Evolutionary conservation across 192 early-diverging fungal genomes (phyloP), one percentile per base, ranked within the genome.

Genomic region (Gryganskiella cystojenkinii): DNA sequence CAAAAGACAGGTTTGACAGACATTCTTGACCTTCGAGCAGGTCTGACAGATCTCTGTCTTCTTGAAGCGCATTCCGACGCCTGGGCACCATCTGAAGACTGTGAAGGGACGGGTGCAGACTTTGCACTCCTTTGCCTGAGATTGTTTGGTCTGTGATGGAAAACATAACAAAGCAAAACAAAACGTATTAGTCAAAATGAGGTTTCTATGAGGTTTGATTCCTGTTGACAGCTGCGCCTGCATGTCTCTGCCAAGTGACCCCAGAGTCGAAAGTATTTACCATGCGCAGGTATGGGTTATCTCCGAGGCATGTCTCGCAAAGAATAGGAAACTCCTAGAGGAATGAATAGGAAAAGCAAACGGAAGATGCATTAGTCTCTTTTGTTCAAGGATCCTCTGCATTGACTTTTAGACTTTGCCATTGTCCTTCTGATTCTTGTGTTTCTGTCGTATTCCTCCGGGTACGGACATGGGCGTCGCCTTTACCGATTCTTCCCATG

Each of bases 201-300:
- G 6, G 6, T 0, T 35, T 13, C 17, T 31, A 47, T 24, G 31
- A 40, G 5, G 37, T 5, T 40, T 13, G 37, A 9, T 40, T 13
- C 13, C 13, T 5, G 37, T 40, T 13, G 37, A 22, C 15, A 6
- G 13, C 7, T 3, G 28, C 33, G 25, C 45, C 28, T 2, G 45
- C 35, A 34, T 55, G 63, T 45, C 33, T 6, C 42, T 61, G 44
- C 19, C 2, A 37, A 17, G 6, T 50, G n/a, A n/a, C n/a, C 28
- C n/a, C 15, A 20, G 9, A 40, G 14, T 25, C 20, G 20, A n/a
- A 43, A 56, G 87, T 93, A n/a, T n/a, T 40, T 40, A 89, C 92
- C 98, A 99, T 99, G 64, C 97, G 94, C 56, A 99, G 90, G 69
- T 99, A 99, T 30, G 98, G 98, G 69, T 99, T 99, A 53, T 94